Percentiles rank a stretch among this genome's conserved stretches.
Conservation (phyloP, 257 asterid species). For the Eucommia ulmoides region DNA sequence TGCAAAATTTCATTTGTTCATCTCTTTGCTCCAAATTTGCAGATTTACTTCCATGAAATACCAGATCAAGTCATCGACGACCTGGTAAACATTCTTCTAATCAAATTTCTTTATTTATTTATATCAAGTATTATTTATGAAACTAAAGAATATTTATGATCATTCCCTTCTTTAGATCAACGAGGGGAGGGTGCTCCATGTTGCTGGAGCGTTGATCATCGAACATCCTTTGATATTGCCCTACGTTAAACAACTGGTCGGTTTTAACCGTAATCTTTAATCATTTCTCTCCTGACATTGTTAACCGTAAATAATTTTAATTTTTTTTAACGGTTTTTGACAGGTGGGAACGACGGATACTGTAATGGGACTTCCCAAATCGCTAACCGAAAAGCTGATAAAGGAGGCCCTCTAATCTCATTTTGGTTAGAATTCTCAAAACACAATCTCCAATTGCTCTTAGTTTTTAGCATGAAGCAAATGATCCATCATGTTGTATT, state of each 20-base stretch:
- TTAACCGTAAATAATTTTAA: neutral
- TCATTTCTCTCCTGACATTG: neutral
- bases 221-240: constrained; percentile 85
- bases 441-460: no score
- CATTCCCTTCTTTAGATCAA: constrained; percentile 38
- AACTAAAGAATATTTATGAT: no score
- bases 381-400: constrained; percentile 50
- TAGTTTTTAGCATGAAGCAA: no score
- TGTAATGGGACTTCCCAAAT: constrained; percentile 93
- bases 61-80: constrained; percentile 61
- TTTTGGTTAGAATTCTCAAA: no score
- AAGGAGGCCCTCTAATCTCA: no score
- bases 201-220: constrained; percentile 87
- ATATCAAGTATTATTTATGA: no score
- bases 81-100: constrained; percentile 58
- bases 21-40: no score
- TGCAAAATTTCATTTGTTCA: no score
- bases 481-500: no score
- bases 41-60: constrained; percentile 81
- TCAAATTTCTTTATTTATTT: no score
- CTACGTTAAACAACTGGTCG: constrained; percentile 68
- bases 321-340: constrained; percentile 1
- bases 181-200: constrained; percentile 72
- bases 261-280: constrained; percentile 12
- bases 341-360: constrained; percentile 86